phyloP scores from a whole-genome alignment of 345 rosid species.

The Leavenworthia alabamica region DNA sequence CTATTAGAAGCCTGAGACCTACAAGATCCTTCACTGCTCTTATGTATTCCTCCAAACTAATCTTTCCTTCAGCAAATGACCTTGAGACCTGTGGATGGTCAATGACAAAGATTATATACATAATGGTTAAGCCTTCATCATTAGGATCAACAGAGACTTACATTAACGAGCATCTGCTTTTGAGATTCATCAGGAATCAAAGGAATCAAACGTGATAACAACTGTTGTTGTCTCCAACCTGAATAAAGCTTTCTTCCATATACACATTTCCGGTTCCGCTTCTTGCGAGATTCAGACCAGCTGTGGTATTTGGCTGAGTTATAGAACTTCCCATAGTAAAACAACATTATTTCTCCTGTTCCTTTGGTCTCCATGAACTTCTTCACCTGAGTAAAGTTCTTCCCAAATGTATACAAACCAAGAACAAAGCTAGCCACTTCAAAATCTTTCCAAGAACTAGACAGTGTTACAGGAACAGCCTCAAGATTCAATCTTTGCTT shows the following conservation, averaged over 20 bases:
- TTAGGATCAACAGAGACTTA: conserved; percentile 21
- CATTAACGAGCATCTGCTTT: conserved; percentile 26
- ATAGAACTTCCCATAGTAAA: conserved; percentile 58
- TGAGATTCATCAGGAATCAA: conserved; percentile 38
- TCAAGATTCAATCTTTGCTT: conserved; percentile 31
- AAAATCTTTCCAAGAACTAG: conserved; percentile 40
- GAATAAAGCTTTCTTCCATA: conserved; percentile 53
- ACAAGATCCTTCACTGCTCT: conserved; percentile 36
- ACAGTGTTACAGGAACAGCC: conserved; percentile 33
- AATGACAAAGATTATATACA: background rate
- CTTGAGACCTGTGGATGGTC: conserved; percentile 44
- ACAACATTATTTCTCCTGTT: conserved; percentile 46
- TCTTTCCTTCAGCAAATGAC: conserved; percentile 51
- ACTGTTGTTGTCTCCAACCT: conserved; percentile 68
- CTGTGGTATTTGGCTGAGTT: conserved; percentile 40
- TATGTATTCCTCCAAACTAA: conserved; percentile 42
- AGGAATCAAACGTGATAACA: conserved; percentile 54
- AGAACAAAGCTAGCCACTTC: conserved; percentile 50
- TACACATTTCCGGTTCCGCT: conserved; percentile 39
- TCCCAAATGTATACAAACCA: conserved; percentile 55
- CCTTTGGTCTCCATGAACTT: conserved; percentile 43
- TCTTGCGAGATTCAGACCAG: conserved; percentile 54
- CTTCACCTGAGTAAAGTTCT: conserved; percentile 42
- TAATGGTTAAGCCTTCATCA: background rate
- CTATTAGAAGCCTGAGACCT: conserved; percentile 48